Conservation (phyloP, 2,329 filamentous ascomycete genomes). For the Laburnicola sp. region DNA sequence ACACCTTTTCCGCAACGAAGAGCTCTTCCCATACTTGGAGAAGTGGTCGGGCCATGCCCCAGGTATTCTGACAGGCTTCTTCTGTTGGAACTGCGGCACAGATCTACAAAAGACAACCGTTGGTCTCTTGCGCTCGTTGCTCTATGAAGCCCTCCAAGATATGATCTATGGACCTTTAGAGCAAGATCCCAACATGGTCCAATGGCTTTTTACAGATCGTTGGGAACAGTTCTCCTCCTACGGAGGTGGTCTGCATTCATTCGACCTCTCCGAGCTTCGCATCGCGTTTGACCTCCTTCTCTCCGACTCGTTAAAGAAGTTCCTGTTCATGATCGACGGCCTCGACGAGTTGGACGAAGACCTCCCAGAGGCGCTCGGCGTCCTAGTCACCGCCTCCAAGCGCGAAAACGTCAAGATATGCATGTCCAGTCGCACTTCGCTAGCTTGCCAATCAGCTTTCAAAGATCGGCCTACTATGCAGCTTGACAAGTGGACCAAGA, state of each 20-base stretch:
- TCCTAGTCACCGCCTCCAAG: slow-evolving; percentile 22
- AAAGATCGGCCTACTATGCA: slow-evolving; percentile 25
- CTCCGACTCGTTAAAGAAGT: slow-evolving; percentile 33
- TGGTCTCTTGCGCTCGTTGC: slow-evolving; percentile 30
- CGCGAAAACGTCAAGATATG: slow-evolving; percentile 38
- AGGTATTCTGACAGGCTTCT: slow-evolving; percentile 47
- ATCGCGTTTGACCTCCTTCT: slow-evolving; percentile 32
- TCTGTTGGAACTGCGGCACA: slow-evolving; percentile 50
- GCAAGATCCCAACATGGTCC: slow-evolving; percentile 27
- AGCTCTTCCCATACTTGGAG: slow-evolving; percentile 30
- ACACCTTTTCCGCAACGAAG: slow-evolving; percentile 35
- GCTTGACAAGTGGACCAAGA: slow-evolving; percentile 25
- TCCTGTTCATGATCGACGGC: slow-evolving; percentile 39
- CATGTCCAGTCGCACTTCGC: slow-evolving; percentile 32
- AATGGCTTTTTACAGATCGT: slow-evolving; percentile 31
- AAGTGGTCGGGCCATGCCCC: slow-evolving; percentile 34
- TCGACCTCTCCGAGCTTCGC: slow-evolving; percentile 26
- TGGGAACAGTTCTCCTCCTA: slow-evolving; percentile 36
- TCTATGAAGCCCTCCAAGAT: slow-evolving; percentile 37
- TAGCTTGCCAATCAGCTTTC: slow-evolving; percentile 28
- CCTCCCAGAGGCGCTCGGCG: slow-evolving; percentile 24
- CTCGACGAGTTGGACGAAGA: slow-evolving; percentile 35
- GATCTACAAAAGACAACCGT: slow-evolving; percentile 30
- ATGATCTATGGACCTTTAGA: slow-evolving; percentile 38
- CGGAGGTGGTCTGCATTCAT: slow-evolving; percentile 29